Evolutionary conservation across 352 stramenopile genomes (phyloP).

Genomic region (Globisporangium barbulae): DNA sequence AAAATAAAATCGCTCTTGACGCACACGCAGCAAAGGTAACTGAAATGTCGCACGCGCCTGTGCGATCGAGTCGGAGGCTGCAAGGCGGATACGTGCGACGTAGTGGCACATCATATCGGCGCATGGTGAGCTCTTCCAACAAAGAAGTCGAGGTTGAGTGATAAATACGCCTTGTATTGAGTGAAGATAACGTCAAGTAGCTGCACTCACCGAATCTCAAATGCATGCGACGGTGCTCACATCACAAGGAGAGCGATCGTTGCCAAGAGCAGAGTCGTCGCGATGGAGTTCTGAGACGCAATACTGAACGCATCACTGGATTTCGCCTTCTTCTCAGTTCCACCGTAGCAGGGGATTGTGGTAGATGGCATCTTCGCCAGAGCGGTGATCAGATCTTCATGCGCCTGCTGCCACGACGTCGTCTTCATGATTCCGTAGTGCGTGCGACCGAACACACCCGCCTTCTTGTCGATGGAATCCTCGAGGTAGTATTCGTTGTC

Average conservation of each 20-base stretch:
- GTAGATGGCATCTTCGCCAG: conserved; percentile 39
- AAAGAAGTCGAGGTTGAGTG: not conserved
- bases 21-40: no score
- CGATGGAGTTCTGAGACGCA: not conserved
- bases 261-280: not conserved
- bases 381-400: conserved; percentile 45
- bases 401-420: conserved; percentile 49
- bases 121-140: not conserved
- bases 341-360: conserved; percentile 61
- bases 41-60: no score
- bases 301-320: not conserved
- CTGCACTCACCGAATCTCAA: not conserved
- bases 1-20: no score
- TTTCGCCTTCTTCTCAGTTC: conserved; percentile 7
- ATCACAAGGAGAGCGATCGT: not conserved
- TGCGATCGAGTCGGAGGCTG: no score
- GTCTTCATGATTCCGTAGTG: conserved; percentile 60
- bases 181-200: not conserved
- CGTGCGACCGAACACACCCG: conserved; percentile 42
- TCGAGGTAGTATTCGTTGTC: conserved; percentile 59
- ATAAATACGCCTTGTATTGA: conserved; percentile 8
- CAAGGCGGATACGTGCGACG: no score
- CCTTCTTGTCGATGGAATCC: conserved; percentile 37
- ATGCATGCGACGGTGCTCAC: not conserved
- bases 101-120: no score